Percentiles rank a stretch among this genome's conserved stretches.
Evolutionary conservation across 2,329 filamentous ascomycete genomes (phyloP).

Genomic region (Penicillium decumbens): DNA sequence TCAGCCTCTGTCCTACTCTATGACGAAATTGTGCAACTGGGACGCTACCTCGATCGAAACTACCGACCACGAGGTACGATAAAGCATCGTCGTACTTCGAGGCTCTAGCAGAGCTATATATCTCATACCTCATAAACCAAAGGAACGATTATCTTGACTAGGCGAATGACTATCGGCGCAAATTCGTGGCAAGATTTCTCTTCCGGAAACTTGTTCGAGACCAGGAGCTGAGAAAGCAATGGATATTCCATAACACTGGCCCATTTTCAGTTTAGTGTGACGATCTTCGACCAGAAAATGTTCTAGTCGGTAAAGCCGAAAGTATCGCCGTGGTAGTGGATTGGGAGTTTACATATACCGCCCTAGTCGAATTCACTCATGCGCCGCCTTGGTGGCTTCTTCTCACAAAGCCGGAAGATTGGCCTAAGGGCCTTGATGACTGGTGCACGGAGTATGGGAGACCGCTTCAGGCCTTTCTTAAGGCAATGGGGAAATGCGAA

Average conservation of each 20-base stretch:
- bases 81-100: conserved; percentile 39
- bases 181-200: conserved; percentile 19
- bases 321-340: conserved; percentile 18
- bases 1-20: conserved; percentile 26
- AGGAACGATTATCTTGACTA: conserved; percentile 37
- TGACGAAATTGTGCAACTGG: conserved; percentile 37
- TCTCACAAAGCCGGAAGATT: conserved; percentile 21
- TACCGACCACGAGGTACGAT: conserved; percentile 22
- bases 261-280: conserved; percentile 25
- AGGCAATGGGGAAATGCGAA: conserved; percentile 5
- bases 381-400: conserved; percentile 25
- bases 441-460: neutral
- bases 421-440: conserved; percentile 16
- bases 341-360: conserved; percentile 26
- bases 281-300: conserved; percentile 18
- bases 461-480: conserved; percentile 13
- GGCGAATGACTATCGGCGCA: conserved; percentile 19
- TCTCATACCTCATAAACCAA: conserved; percentile 39
- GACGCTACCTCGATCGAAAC: conserved; percentile 17
- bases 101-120: conserved; percentile 41
- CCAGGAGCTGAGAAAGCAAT: conserved; percentile 10
- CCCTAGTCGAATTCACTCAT: conserved; percentile 17
- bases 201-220: conserved; percentile 22
- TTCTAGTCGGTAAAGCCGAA: conserved; percentile 10
- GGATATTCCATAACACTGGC: conserved; percentile 14